A percentile compares a stretch with the other conserved stretches of the same genome.
These are phyloP conservation scores for Boletales sp. DNA, from an alignment of 768 basidiomycete species.

Conservation along the genomic window DNA sequence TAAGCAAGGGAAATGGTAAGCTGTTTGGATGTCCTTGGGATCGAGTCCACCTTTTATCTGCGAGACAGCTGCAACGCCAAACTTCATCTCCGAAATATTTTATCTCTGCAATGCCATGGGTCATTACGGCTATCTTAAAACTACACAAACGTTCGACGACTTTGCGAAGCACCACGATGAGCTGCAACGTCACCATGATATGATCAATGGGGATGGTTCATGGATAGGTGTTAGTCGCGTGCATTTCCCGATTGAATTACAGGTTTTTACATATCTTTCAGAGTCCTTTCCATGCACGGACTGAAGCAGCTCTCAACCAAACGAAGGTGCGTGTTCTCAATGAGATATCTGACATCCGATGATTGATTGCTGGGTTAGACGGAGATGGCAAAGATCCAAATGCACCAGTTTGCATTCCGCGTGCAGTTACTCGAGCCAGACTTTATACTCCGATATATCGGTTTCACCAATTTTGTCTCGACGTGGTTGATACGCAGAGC, in stretches of 20 bases:
- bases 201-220: slow-evolving; percentile 68
- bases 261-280: slow-evolving; percentile 25
- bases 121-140: slow-evolving; percentile 84
- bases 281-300: slow-evolving; percentile 72
- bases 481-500: slow-evolving; percentile 91
- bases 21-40: not conserved
- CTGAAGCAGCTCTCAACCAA: slow-evolving; percentile 71
- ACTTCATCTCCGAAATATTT: slow-evolving; percentile 96
- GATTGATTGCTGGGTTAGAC: slow-evolving; percentile 36
- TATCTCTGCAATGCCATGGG: slow-evolving; percentile 84
- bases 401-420: slow-evolving; percentile 77
- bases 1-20: slow-evolving; percentile 47
- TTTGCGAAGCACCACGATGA: slow-evolving; percentile 74
- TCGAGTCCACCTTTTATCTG: not conserved
- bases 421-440: slow-evolving; percentile 87
- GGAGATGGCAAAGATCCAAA: slow-evolving; percentile 66
- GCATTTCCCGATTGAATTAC: not conserved
- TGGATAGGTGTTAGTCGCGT: slow-evolving; percentile 71
- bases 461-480: slow-evolving; percentile 86
- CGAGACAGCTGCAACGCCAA: slow-evolving; percentile 57
- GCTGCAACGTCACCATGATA: slow-evolving; percentile 71
- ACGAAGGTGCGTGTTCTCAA: slow-evolving; percentile 53
- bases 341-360: not conserved
- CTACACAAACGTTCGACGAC: slow-evolving; percentile 72
- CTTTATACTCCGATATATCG: slow-evolving; percentile 70